These are phyloP conservation scores for Rosa rugosa DNA, from an alignment of 306 rosid genomes.

Conservation along the genomic window DNA sequence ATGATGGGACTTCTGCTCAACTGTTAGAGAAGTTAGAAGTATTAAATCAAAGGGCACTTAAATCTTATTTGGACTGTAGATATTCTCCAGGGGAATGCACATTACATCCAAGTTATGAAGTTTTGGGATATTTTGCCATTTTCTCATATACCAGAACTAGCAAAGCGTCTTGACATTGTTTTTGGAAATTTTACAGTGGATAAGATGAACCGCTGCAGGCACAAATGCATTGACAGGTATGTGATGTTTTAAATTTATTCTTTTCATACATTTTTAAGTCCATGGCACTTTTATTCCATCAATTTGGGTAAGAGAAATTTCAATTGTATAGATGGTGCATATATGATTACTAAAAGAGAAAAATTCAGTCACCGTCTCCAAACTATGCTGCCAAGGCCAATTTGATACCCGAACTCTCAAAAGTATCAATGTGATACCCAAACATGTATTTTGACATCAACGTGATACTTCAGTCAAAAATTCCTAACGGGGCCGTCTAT, in stretches of 20 bases:
- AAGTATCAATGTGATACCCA: no score
- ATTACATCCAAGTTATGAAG: constrained; percentile 39
- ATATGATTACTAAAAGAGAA: no score
- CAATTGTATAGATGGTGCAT: no score
- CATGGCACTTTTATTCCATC: neutral
- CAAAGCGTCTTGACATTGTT: constrained; percentile 28
- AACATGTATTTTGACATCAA: no score
- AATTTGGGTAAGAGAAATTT: neutral
- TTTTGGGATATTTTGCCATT: constrained; percentile 47
- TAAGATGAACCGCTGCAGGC: constrained; percentile 38
- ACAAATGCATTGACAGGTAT: constrained; percentile 35
- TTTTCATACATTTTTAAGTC: neutral
- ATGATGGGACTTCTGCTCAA: constrained; percentile 31
- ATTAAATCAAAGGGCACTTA: constrained; percentile 36
- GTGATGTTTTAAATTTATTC: neutral
- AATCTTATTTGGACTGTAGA: constrained; percentile 55
- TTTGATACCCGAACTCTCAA: no score
- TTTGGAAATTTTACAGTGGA: constrained; percentile 32
- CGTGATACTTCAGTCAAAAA: no score
- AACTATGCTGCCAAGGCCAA: no score
- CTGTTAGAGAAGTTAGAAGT: constrained; percentile 39
- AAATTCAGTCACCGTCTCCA: no score
- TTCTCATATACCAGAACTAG: constrained; percentile 30
- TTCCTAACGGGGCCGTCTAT: no score
- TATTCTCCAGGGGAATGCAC: constrained; percentile 33